phyloP scores from a whole-genome alignment of 2,329 filamentous ascomycete genomes.

The Aureobasidium sp. region DNA sequence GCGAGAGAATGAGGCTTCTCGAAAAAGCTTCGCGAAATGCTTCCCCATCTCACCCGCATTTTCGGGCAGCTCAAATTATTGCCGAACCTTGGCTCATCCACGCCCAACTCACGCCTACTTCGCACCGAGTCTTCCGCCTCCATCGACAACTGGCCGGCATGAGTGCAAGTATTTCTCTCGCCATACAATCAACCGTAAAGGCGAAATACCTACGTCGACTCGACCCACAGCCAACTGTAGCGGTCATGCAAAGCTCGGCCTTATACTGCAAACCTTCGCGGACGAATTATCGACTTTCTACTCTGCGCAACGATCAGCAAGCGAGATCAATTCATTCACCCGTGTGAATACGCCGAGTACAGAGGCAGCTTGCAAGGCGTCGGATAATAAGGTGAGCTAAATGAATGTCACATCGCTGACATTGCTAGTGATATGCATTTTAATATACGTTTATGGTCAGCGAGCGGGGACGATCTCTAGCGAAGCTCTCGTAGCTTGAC shows the following conservation, averaged over 20 bases:
- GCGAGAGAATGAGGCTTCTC: not conserved
- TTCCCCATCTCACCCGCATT: not conserved
- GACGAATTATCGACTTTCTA: not conserved
- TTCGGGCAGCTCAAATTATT: not conserved
- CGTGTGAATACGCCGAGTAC: not conserved
- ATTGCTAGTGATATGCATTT: not conserved
- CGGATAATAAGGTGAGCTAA: slow-evolving; percentile 1
- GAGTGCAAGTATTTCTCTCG: not conserved
- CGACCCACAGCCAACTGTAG: too few species aligned
- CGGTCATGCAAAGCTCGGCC: not conserved
- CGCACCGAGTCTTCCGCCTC: not conserved
- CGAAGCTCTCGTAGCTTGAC: not conserved
- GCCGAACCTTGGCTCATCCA: not conserved
- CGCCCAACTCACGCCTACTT: not conserved
- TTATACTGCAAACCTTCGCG: not conserved
- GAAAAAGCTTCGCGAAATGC: not conserved
- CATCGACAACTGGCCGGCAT: not conserved
- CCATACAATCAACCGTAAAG: not conserved
- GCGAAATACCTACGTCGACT: not conserved
- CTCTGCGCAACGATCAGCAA: not conserved
- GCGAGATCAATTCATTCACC: not conserved
- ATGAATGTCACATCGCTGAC: not conserved
- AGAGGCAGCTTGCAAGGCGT: not conserved
- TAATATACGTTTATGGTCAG: slow-evolving; percentile 8
- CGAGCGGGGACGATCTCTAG: not conserved